Evolutionary conservation across 257 asterid species (phyloP).

Genomic region (Anisodus tanguticus): DNA sequence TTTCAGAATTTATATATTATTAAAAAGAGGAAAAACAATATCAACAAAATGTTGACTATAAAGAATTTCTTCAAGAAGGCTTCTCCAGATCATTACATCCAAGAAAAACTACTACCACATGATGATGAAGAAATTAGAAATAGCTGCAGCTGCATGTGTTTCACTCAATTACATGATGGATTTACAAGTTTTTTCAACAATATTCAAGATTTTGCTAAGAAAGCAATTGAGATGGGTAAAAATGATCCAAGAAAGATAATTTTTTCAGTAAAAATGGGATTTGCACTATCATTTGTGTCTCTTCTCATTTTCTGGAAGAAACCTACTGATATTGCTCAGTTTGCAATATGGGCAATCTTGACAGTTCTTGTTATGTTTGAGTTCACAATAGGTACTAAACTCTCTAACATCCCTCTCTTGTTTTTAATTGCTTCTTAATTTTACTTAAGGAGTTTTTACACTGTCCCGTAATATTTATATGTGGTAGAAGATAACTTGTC

Average conservation of each 20-base stretch:
- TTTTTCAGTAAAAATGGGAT: conserved; percentile 49
- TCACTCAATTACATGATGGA: background rate
- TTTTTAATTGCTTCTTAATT: background rate
- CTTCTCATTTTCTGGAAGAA: conserved; percentile 52
- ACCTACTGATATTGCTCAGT: conserved; percentile 47
- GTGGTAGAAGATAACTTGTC: background rate
- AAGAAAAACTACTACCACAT: conserved; percentile 38
- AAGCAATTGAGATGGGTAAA: conserved; percentile 49
- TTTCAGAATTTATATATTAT: conserved; percentile 12
- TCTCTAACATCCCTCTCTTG: background rate
- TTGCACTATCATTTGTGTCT: conserved; percentile 51
- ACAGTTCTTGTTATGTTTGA: conserved; percentile 61
- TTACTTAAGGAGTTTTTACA: background rate
- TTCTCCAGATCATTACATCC: conserved; percentile 32
- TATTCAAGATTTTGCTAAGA: conserved; percentile 34
- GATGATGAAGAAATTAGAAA: conserved; percentile 29
- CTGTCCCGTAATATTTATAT: background rate
- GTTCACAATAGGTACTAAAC: conserved; percentile 46
- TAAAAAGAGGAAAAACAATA: background rate
- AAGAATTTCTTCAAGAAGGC: conserved; percentile 26
- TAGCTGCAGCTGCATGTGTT: conserved; percentile 29
- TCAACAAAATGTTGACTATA: conserved; percentile 8
- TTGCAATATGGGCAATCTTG: conserved; percentile 56
- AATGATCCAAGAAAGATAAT: conserved; percentile 52
- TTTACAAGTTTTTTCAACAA: conserved; percentile 26